Base-by-base conservation (phyloP, 805 yeast genomes). In the Schizosaccharomyces octosporus region DNA sequence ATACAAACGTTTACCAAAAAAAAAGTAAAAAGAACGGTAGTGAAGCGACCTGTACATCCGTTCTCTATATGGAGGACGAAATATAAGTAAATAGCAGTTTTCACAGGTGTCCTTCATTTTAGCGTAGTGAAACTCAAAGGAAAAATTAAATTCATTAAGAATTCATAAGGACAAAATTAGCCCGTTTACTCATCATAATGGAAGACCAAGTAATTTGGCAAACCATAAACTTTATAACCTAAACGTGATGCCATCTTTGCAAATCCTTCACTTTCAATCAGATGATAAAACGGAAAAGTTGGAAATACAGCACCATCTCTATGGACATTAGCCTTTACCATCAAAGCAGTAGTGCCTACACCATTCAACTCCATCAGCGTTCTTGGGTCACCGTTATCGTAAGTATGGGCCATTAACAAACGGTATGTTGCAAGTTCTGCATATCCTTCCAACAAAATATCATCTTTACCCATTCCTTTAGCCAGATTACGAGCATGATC, bases 241-340 rank as follows among this genome's bases (percentile, higher is more conserved):
- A 93, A 77, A 67, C 97, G 78, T 72, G 88, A 87, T 55, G 95
- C 96, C 97, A 93, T 93, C 72, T 69, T 85, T 82, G 78, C 97
- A 73, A 93, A 93, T 19, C 98, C 98, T 73, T 93, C 98, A 9
- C 97, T 89, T 75, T 93, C 98, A 65, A 93, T 88, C 71, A 93
- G 78, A 71, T 93, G 95, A 71, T 90, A 89, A 76, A 93, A 93
- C 63, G 98, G 93, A 80, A 93, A 93, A 60, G 94, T 86, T 19
- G 99, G 98, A 80, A 93, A 93, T 97, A 93, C 90, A 62, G 97
- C 97, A 61, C 99, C 99, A 72, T 93, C 98, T 71, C 98, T 79
- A 73, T 93, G 99, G 61, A 93, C 99, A 66, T 89, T 97, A 11
- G 97, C 95, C 70, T 90, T 87, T 39, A 93, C 99, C 73, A 93